Conservation (phyloP, 495 filamentous ascomycete genomes). For the Tuber magnatum region DNA sequence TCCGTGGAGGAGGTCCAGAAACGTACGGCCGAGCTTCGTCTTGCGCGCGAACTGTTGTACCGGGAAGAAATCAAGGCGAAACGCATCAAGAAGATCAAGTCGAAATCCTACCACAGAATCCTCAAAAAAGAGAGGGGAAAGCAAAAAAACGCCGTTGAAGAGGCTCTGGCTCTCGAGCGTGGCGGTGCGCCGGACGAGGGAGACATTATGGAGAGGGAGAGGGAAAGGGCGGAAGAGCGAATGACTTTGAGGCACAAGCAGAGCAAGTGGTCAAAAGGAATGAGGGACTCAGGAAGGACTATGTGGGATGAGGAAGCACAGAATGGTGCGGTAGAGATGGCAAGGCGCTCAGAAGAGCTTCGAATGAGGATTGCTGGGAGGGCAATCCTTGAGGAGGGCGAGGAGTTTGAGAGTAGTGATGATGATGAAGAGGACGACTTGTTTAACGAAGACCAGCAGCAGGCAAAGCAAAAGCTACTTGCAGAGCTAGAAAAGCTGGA, state of each 20-base stretch:
- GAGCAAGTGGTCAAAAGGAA: constrained; percentile 89
- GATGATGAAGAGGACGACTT: constrained; percentile 56
- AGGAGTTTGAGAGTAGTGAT: constrained; percentile 48
- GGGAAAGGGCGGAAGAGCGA: constrained; percentile 72
- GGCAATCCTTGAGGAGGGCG: constrained; percentile 49
- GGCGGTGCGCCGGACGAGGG: constrained; percentile 63
- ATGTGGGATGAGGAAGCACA: constrained; percentile 80
- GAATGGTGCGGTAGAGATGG: constrained; percentile 70
- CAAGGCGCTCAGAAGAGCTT: constrained; percentile 76
- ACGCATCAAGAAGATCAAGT: constrained; percentile 97
- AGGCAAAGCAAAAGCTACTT: constrained; percentile 53
- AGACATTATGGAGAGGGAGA: constrained; percentile 70
- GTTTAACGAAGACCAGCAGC: constrained; percentile 48
- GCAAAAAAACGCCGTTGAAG: constrained; percentile 61
- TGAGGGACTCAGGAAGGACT: constrained; percentile 68
- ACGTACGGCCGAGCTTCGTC: constrained; percentile 66
- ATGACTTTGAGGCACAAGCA: constrained; percentile 84
- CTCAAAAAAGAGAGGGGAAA: constrained; percentile 79
- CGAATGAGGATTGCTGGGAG: constrained; percentile 77
- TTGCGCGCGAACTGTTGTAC: constrained; percentile 75
- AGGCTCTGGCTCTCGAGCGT: constrained; percentile 57
- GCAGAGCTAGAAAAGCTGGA: constrained; percentile 51
- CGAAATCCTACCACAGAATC: constrained; percentile 81
- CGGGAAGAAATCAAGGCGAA: constrained; percentile 84
- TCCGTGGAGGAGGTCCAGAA: constrained; percentile 66